Base-by-base conservation (phyloP, 1,284 basidiomycete genomes). In the Leccinum solheimii region DNA sequence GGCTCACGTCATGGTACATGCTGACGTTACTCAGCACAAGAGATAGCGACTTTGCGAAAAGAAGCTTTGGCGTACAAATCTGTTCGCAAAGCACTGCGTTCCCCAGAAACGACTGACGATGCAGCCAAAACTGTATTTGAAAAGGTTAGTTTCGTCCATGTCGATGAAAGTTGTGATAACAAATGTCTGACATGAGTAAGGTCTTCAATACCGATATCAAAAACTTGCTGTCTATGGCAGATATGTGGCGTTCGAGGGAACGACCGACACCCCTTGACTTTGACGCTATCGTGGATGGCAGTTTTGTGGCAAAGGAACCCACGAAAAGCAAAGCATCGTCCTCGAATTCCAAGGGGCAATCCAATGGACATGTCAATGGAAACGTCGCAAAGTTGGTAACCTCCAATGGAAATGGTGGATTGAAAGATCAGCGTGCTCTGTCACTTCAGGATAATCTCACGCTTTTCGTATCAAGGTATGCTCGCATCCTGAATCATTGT, bases 211-310 rank as follows among this genome's bases (percentile, higher is more conserved):
- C 85, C 1, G 97, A 99, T 69, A 94, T 98, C 67, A 83, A 87
- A 61, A 92, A 97, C 55, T 81, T 99, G 1, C 80, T 99, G 13
- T 85, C 85, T 13, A 99, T 99, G 97, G 81, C 88, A n/a, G 97
- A 98, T 70, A 98, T 99, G 95, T 99, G 97, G 97, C 88, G 88
- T 53, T 85, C 90, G 9, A 86, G 97, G 30, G 85, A 87, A 26
- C 90, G 90, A 64, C 97, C 97, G 0, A 86, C 84, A 0, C 89
- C 96, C 1, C 83, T 99, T 36, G 87, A 93, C 61, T 95, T 90
- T 68, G 87, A 91, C 16, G 76, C 77, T 2, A 90, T 97, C 69
- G 74, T 84, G 72, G 78, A 83, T 48, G 87, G 81, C 19, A 80
- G 80, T 1, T 92, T 92, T 72, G 72, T 85, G 21, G 62, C 69